Evolutionary conservation across 495 filamentous ascomycete species (phyloP).

Genomic region (Talaromyces wortmannii): DNA sequence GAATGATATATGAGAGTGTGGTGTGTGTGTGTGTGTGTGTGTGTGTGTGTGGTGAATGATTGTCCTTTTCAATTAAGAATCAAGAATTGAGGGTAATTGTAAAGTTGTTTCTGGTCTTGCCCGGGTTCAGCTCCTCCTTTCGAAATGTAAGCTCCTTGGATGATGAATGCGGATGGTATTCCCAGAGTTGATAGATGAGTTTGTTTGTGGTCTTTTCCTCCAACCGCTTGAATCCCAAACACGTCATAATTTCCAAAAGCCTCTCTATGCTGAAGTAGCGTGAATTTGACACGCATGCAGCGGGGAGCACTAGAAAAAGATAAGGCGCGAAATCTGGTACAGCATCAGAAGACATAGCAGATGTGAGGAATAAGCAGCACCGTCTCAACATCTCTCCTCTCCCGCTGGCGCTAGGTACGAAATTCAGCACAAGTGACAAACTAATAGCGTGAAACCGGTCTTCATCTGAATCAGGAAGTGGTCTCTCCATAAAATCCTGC

Average conservation of each 20-base stretch:
- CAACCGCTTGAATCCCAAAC: slow-evolving; percentile 62
- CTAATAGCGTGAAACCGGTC: slow-evolving; percentile 84
- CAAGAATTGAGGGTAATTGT: slow-evolving; percentile 53
- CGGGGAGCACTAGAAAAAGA: slow-evolving; percentile 86
- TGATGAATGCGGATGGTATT: slow-evolving; percentile 11
- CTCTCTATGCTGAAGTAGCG: slow-evolving; percentile 77
- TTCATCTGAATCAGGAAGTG: slow-evolving; percentile 52
- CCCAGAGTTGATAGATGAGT: slow-evolving; percentile 87
- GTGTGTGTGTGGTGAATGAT: not conserved
- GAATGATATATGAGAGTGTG: no score
- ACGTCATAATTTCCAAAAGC: slow-evolving; percentile 65
- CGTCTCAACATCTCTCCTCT: slow-evolving; percentile 86
- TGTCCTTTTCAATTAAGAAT: no score
- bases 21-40: not conserved
- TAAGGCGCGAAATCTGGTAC: slow-evolving; percentile 46
- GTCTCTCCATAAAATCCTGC: slow-evolving; percentile 92
- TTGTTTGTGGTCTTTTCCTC: slow-evolving; percentile 70
- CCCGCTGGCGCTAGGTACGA: slow-evolving; percentile 66
- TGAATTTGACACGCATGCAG: slow-evolving; percentile 85
- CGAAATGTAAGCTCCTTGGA: slow-evolving; percentile 31
- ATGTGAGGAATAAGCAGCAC: slow-evolving; percentile 43
- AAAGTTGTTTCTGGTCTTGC: slow-evolving; percentile 80
- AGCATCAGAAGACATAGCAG: slow-evolving; percentile 38
- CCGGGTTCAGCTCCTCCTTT: slow-evolving; percentile 71
- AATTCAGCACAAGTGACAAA: slow-evolving; percentile 93